These are phyloP conservation scores for Dioscorea dumetorum DNA, from an alignment of 106 monocot species.

Conservation along the genomic window DNA sequence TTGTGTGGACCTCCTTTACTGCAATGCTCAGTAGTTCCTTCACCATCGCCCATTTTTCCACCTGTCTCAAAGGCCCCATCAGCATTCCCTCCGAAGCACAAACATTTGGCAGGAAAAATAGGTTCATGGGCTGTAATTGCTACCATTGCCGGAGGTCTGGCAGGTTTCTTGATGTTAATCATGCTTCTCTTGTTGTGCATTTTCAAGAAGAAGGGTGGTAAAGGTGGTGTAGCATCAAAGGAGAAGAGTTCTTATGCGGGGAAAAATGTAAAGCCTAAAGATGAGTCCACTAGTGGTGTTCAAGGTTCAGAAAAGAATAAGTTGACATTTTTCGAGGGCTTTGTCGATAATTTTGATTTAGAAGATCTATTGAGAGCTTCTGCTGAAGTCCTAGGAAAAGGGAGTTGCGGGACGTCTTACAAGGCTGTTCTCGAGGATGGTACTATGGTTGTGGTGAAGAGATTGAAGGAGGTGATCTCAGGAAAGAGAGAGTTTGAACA, in stretches of 20 bases:
- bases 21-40: conserved; percentile 39
- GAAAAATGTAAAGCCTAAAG: conserved; percentile 64
- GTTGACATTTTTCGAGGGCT: conserved; percentile 83
- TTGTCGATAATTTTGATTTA: conserved; percentile 80
- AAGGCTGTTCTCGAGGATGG: conserved; percentile 96
- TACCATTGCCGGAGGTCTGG: conserved; percentile 48
- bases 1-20: conserved; percentile 65
- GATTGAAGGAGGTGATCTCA: conserved; percentile 81
- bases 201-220: conserved; percentile 30
- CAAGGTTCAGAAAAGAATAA: conserved; percentile 92
- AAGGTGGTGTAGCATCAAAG: conserved; percentile 18
- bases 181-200: conserved; percentile 48
- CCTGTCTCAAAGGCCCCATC: conserved; percentile 1
- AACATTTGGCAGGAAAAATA: conserved; percentile 19
- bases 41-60: conserved; percentile 28
- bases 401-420: conserved; percentile 91
- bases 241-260: conserved; percentile 45
- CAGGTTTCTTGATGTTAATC: conserved; percentile 32
- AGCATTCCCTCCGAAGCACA: conserved; percentile 4
- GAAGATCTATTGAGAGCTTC: conserved; percentile 95
- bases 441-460: conserved; percentile 83
- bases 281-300: conserved; percentile 75
- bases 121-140: conserved; percentile 46
- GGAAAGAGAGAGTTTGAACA: conserved; percentile 95
- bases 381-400: conserved; percentile 96